Base-by-base conservation (phyloP, 164 flowering plant species). In the Chimonanthus salicifolius region DNA sequence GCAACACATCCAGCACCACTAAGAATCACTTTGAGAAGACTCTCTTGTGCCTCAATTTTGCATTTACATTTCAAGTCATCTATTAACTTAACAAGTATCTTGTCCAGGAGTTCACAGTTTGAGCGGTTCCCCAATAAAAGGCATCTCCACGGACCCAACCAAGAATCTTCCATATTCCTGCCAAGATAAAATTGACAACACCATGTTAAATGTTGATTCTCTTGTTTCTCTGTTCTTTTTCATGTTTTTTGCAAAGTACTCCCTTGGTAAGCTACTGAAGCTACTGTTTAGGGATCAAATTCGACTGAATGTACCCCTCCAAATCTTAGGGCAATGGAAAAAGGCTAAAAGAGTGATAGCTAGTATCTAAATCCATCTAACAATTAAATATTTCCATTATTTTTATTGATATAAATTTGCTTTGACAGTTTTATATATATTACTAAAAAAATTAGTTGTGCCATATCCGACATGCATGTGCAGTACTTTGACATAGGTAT, bases 61-160 rank as follows among this genome's bases (percentile, higher is more conserved):
- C 82, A 85, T 74, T 83, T 86, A 50, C 72, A 54, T 84, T 77
- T 86, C 71, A 88, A 73, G 76, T 87, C 83, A 62, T 48, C 79
- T 47, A 80, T 74, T 72, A 93, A 79, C 78, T 85, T 85, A 71
- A 77, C 81, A 62, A 70, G 66, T 18, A 81, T 77, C 4, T 74
- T 68, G 64, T 81, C 85, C 73, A 92, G 74, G 67, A 33, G 65
- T 48, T 64, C 72, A 78, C 69, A 67, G 74, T 86, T 78, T 67
- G 80, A 75, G 78, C 79, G 86, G 51, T 83, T 88, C 71, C 94
- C 98, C 68, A 86, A 67, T 76, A 95, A 87, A 81, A 95, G 77
- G 76, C 80, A 84, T 79, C 81, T 92, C 94, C 94, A 94, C 7
- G 88, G 85, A 67, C 99, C 98, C 47, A 95, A 82, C 99, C 99